Evolutionary conservation across 495 filamentous ascomycete species (phyloP).

Genomic region (Aspergillus sclerotiicarbonarius): DNA sequence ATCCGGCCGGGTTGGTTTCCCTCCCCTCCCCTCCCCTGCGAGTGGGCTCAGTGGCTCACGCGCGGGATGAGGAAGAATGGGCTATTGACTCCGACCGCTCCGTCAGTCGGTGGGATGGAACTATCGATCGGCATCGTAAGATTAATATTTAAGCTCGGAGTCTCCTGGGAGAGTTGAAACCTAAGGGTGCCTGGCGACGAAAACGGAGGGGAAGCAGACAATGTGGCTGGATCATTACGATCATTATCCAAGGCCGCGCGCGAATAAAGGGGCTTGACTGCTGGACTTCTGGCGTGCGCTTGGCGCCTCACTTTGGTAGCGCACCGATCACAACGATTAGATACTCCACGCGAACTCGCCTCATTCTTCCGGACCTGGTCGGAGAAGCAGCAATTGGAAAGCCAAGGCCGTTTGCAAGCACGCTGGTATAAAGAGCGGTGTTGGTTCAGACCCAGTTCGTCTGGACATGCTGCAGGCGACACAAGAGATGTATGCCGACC

Average conservation of each 20-base stretch:
- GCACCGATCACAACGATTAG: constrained; percentile 13
- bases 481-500: not conserved
- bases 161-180: not conserved
- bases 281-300: constrained; percentile 1
- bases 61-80: not conserved
- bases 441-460: constrained; percentile 8
- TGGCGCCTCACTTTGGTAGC: constrained; percentile 18
- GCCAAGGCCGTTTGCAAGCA: constrained; percentile 11
- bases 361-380: constrained; percentile 13
- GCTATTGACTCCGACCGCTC: not conserved
- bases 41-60: constrained; percentile 3
- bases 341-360: constrained; percentile 15
- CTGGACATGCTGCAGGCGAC: not conserved
- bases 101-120: not conserved
- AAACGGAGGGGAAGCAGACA: not conserved
- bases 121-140: constrained; percentile 7
- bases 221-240: constrained; percentile 1
- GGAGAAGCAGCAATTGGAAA: constrained; percentile 14
- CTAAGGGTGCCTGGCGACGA: not conserved
- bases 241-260: not conserved
- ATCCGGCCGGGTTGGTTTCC: not conserved
- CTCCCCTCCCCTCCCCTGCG: too few relatives aligned
- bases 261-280: constrained; percentile 3
- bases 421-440: constrained; percentile 11
- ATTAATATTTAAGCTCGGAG: constrained; percentile 9